Evolutionary conservation across 148 eudicot species (phyloP).

Genomic region (Rhododendron kiyosumense): DNA sequence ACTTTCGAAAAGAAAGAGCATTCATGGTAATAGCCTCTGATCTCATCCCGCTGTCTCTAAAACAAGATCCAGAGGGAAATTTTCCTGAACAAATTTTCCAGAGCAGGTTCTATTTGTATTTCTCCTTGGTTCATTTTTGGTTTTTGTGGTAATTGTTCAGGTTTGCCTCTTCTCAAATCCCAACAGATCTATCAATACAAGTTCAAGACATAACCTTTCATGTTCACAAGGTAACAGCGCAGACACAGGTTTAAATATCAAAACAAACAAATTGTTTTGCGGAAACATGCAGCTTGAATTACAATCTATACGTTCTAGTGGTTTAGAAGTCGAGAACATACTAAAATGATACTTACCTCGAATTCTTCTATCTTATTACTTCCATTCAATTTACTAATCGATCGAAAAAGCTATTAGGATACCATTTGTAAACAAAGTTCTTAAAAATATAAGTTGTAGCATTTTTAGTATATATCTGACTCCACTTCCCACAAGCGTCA

Average conservation of each 20-base stretch:
- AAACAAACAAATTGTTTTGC: background rate
- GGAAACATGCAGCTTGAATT: background rate
- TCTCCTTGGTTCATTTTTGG: background rate
- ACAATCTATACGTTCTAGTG: background rate
- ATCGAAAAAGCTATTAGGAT: too few relatives aligned
- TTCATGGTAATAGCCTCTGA: conserved; percentile 39
- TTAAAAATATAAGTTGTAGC: background rate
- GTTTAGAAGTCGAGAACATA: background rate
- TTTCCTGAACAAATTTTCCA: background rate
- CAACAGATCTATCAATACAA: conserved; percentile 54
- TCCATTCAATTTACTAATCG: too few relatives aligned
- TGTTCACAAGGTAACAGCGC: conserved; percentile 59
- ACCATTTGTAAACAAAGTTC: background rate
- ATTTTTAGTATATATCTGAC: background rate
- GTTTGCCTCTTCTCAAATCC: conserved; percentile 51
- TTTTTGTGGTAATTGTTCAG: conserved; percentile 19
- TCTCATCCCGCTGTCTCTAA: background rate
- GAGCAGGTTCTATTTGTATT: background rate
- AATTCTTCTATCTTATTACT: too few relatives aligned
- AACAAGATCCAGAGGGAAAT: background rate
- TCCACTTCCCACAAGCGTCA: background rate
- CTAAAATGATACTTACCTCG: background rate
- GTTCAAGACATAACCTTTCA: conserved; percentile 53
- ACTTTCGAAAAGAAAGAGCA: conserved; percentile 40
- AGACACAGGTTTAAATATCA: background rate